These are phyloP conservation scores for Pseudonitzschia delicatissima DNA, from an alignment of 108 stramenopile genomes.

Conservation along the genomic window DNA sequence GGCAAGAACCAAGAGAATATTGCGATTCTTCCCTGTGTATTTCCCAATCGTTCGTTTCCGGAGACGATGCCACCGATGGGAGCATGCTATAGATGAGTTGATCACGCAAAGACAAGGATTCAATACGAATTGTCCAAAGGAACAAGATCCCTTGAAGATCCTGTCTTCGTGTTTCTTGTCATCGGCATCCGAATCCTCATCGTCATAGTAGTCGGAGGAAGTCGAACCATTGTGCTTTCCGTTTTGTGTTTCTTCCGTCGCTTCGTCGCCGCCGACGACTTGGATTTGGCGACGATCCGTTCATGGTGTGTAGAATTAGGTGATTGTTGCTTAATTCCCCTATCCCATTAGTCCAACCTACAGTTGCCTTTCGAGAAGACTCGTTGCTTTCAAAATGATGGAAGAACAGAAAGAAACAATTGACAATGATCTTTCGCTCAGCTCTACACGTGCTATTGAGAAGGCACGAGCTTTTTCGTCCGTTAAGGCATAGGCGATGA, in stretches of 20 bases:
- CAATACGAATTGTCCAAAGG: conserved; percentile 35
- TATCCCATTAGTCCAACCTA: no score
- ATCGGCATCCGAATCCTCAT: conserved; percentile 11
- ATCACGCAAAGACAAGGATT: conserved; percentile 40
- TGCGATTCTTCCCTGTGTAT: neutral
- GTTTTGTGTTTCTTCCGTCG: neutral
- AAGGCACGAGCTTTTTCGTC: no score
- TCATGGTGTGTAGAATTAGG: neutral
- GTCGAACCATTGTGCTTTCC: no score
- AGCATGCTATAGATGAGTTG: neutral
- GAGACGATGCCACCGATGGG: neutral
- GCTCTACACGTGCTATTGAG: no score
- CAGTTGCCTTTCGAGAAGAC: no score
- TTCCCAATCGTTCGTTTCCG: neutral
- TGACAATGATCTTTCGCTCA: no score
- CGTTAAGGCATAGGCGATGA: no score
- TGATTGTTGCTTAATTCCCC: neutral
- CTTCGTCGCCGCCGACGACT: neutral
- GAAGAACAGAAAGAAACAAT: no score
- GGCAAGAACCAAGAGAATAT: no score
- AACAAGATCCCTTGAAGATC: conserved; percentile 27
- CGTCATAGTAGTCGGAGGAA: conserved; percentile 21
- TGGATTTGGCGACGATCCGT: neutral
- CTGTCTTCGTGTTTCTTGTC: conserved; percentile 17
- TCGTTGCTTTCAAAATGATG: no score